Evolutionary conservation across 768 basidiomycete genomes (phyloP), one percentile per base, ranked within the genome.

Genomic region (Tulasnella sp.): DNA sequence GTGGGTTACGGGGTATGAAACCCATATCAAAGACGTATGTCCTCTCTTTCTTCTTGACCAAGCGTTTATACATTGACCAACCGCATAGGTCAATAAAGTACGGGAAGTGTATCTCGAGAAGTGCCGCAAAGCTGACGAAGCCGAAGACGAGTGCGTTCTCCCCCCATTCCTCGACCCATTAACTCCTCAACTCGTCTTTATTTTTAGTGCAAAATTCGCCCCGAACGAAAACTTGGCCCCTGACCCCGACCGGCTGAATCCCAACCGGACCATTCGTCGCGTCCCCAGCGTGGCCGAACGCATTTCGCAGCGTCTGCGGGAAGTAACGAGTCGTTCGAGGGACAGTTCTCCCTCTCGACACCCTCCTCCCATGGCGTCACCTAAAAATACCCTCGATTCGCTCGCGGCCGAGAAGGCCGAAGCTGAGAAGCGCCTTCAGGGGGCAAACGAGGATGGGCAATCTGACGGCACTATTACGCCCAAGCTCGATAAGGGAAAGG

Each of bases 201-300:
- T 36, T 15, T 50, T 4, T 65, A 94, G 91, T 67, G 86, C 79
- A 39, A 89, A 87, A 65, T 94, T 94, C 65, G 88, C 89, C 5
- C 91, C 91, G 6, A 82, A 77, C 64, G 70, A 71, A 43, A 75
- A 75, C 49, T 62, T 73, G 12, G 65, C 61, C 76, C 74, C n/a
- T 90, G 89, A 15, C 86, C 89, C 8, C 77, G 78, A 53, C 67
- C 81, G 8, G 46, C 31, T 56, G 7, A 59, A 62, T 14, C 36
- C 58, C n/a, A 55, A 57, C 5, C 46, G 36, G 48, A 65, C 45
- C 19, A 54, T 66, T 0, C 74, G 77, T 52, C 77, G 86, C 17
- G 81, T 84, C 15, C 76, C 81, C 14, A 91, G 83, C 49, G 84
- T 94, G 43, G 84, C 90, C 1, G 91, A 94, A 67, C 82, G 90